phyloP scores from a whole-genome alignment of 192 early-diverging fungal species.

The Mortierella antarctica region DNA sequence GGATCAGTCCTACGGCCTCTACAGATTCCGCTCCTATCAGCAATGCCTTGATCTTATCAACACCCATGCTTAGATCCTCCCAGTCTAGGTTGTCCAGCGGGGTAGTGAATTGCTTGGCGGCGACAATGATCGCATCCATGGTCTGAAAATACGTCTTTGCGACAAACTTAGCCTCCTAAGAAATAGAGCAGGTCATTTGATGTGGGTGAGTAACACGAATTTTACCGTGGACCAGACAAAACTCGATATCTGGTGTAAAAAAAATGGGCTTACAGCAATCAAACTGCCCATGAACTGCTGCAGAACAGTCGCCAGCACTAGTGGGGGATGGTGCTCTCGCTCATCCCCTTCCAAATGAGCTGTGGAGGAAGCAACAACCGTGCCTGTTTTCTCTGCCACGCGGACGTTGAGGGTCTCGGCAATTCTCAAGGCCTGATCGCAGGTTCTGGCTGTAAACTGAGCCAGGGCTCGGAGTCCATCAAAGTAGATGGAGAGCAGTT shows the following conservation, averaged over 20 bases:
- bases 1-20: slow-evolving; percentile 17
- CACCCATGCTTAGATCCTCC: slow-evolving; percentile 32
- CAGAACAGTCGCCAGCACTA: slow-evolving; percentile 10
- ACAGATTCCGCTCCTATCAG: slow-evolving; percentile 2
- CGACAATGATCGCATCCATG: slow-evolving; percentile 22
- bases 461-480: slow-evolving; percentile 23
- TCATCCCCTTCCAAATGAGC: not conserved
- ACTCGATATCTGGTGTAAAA: not conserved
- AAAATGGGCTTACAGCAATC: slow-evolving; percentile 20
- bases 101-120: slow-evolving; percentile 33
- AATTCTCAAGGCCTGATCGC: slow-evolving; percentile 22
- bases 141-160: slow-evolving; percentile 14
- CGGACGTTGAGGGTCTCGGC: slow-evolving; percentile 23
- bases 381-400: slow-evolving; percentile 7
- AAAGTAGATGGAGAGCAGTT: slow-evolving; percentile 29
- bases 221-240: not conserved
- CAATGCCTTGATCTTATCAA: slow-evolving; percentile 21
- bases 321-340: not conserved
- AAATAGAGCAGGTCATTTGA: no score
- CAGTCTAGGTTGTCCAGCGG: slow-evolving; percentile 42
- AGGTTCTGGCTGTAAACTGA: slow-evolving; percentile 28
- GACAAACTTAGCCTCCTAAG: slow-evolving; percentile 38
- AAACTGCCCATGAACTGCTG: slow-evolving; percentile 32
- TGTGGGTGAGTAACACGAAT: not conserved
- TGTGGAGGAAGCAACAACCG: not conserved